A percentile compares a stretch with the other conserved stretches of the same genome.
phyloP scores from a whole-genome alignment of 2,329 filamentous ascomycete species.

The Alternaria arbusti region DNA sequence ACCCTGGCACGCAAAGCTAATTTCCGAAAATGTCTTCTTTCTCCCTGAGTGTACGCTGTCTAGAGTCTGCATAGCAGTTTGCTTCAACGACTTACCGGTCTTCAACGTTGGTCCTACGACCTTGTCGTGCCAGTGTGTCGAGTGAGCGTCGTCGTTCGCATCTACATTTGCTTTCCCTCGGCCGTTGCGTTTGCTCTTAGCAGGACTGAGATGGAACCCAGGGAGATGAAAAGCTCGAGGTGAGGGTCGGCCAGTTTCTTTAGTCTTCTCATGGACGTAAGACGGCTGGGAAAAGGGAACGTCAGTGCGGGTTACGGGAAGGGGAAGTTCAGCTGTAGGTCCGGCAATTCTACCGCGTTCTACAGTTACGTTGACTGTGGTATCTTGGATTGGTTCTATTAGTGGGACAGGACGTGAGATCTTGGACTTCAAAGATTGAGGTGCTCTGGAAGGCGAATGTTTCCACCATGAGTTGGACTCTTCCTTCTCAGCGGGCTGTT shows the following conservation, averaged over 20 bases:
- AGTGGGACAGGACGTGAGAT: slow-evolving; percentile 31
- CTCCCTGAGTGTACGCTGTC: slow-evolving; percentile 2
- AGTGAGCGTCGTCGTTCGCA: background rate
- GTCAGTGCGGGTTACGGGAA: slow-evolving; percentile 6
- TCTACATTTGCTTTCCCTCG: slow-evolving; percentile 6
- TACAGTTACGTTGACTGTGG: slow-evolving; percentile 18
- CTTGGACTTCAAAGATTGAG: slow-evolving; percentile 22
- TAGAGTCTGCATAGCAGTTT: background rate
- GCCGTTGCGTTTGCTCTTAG: background rate
- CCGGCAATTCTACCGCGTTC: slow-evolving; percentile 23
- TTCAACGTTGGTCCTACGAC: slow-evolving; percentile 6
- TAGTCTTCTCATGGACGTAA: background rate
- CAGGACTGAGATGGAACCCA: background rate
- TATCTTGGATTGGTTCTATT: slow-evolving; percentile 1
- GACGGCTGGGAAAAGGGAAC: background rate
- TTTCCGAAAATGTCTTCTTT: slow-evolving; percentile 21
- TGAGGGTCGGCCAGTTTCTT: background rate
- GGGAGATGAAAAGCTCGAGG: background rate
- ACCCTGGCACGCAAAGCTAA: slow-evolving; percentile 32
- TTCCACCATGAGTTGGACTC: slow-evolving; percentile 6
- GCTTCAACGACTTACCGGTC: slow-evolving; percentile 1
- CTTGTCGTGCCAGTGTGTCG: slow-evolving; percentile 16
- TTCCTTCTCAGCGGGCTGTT: background rate
- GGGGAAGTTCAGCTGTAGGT: slow-evolving; percentile 13
- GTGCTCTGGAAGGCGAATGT: slow-evolving; percentile 1